These are phyloP conservation scores for Monilinia aucupariae DNA, from an alignment of 2,329 filamentous ascomycete species.

Conservation along the genomic window DNA sequence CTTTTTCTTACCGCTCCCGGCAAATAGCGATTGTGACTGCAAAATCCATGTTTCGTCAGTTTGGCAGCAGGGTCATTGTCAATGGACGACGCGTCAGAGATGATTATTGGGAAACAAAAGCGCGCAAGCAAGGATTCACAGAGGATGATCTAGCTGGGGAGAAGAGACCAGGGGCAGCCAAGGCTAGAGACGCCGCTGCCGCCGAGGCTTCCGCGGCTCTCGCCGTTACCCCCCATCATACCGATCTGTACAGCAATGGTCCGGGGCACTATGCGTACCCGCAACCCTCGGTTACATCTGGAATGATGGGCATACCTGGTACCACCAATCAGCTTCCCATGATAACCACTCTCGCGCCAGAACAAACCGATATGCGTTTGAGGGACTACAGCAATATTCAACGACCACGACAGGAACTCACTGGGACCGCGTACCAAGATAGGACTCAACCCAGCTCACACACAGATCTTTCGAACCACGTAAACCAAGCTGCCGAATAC, in stretches of 20 bases:
- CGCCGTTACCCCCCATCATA: conserved; percentile 64
- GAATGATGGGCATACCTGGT: conserved; percentile 62
- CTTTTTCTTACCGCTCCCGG: conserved; percentile 95
- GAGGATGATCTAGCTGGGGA: conserved; percentile 94
- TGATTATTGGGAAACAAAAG: conserved; percentile 98
- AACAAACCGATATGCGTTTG: conserved; percentile 69
- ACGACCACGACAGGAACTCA: conserved; percentile 82
- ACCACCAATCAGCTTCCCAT: conserved; percentile 70
- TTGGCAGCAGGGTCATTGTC: conserved; percentile 87
- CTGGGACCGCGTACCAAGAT: conserved; percentile 83
- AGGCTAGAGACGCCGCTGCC: conserved; percentile 72
- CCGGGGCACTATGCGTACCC: conserved; percentile 59
- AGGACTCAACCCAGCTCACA: conserved; percentile 70
- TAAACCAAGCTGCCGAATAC: conserved; percentile 82
- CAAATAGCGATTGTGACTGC: conserved; percentile 98
- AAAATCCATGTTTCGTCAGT: conserved; percentile 97
- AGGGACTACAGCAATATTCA: conserved; percentile 80
- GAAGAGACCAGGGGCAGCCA: conserved; percentile 87
- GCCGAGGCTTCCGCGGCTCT: conserved; percentile 50
- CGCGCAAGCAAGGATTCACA: conserved; percentile 94
- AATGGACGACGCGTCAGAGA: conserved; percentile 88
- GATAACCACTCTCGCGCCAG: conserved; percentile 77
- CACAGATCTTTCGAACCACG: conserved; percentile 77
- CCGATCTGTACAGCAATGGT: conserved; percentile 82
- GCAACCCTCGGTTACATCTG: conserved; percentile 65